These are phyloP conservation scores for Apiotrichum montevideense DNA, from an alignment of 1,284 basidiomycete species.

Conservation along the genomic window DNA sequence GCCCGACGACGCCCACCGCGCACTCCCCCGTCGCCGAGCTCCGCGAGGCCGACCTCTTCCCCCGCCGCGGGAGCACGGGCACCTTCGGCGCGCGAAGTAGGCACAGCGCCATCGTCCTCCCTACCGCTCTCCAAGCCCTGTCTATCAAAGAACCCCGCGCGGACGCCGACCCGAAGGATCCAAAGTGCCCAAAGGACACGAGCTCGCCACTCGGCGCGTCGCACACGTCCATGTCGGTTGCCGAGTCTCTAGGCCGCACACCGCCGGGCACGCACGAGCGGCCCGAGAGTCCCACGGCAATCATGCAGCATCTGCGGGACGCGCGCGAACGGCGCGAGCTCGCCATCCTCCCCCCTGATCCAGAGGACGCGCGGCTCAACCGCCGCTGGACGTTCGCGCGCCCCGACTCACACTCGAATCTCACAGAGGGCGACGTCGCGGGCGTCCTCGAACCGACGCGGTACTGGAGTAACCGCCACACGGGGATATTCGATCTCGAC, in stretches of 20 bases:
- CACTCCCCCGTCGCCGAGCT: slow-evolving; percentile 1
- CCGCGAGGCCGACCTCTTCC: neutral
- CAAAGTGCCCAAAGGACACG: neutral
- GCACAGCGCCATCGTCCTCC: slow-evolving; percentile 8
- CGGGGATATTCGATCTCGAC: slow-evolving; percentile 21
- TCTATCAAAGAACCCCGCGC: no score
- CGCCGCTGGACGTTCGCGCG: neutral
- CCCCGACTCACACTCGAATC: no score
- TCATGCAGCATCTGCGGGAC: slow-evolving; percentile 18
- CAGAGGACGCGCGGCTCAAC: neutral
- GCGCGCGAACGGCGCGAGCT: slow-evolving; percentile 8
- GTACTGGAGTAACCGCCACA: slow-evolving; percentile 26
- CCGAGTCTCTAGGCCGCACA: slow-evolving; percentile 1
- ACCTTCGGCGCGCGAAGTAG: slow-evolving; percentile 6
- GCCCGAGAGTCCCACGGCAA: slow-evolving; percentile 17
- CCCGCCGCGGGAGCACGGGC: neutral
- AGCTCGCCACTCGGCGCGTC: neutral
- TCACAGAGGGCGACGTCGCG: no score
- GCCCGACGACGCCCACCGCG: neutral
- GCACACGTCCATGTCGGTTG: neutral
- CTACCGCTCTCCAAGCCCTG: neutral
- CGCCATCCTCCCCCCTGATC: slow-evolving; percentile 15
- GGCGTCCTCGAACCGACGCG: slow-evolving; percentile 24
- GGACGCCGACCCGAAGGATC: no score
- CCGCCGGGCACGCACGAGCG: slow-evolving; percentile 15